Base-by-base conservation (phyloP, 1,284 basidiomycete genomes). In the Cystobasidiaceae sp. region DNA sequence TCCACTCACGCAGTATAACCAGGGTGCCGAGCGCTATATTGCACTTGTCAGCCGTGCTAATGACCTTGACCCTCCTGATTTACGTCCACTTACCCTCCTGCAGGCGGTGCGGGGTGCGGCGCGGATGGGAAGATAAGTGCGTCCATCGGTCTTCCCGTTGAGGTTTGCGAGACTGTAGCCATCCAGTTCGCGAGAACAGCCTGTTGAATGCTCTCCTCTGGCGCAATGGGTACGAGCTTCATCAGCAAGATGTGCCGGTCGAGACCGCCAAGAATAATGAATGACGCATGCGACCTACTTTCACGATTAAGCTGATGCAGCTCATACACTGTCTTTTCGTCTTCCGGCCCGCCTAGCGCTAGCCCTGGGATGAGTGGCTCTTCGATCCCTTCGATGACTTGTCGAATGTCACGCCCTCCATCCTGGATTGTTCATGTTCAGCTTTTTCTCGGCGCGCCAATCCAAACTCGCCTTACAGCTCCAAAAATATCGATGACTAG, bases 91-190 rank as follows among this genome's bases (percentile, higher is more conserved):
- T 46, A 17, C 19, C 46, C 19, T 58, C 19, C 21, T 23, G 43
- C 25, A 9, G 27, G n/a, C 6, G 15, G 32, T 23, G 55, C 55
- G 71, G 58, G 21, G 25, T 60, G 11, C 7, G 48, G 48, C 32
- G 52, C 58, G 4, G 83, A 81, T 0, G 77, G 75, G 4, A 71
- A 50, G 45, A 86, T 78, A 25, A 80, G 52, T 21, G 28, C 58
- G 28, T 61, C 58, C n/a, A 61, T 61, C 13, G 58, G 58, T 32
- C 32, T 23, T 11, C 45, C 45, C 8, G 11, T 41, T 5, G 9
- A 13, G 4, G 23, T 58, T 23, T 49, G 5, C 15, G 19, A 7
- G 5, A 17, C 17, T 11, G 44, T 57, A 19, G 58, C 27, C 32
- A 19, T 6, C 58, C 58, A 61, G n/a, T 61, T 4, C 27, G 17